These are phyloP conservation scores for Talaromyces liani DNA, from an alignment of 495 filamentous ascomycete genomes.

Conservation along the genomic window DNA sequence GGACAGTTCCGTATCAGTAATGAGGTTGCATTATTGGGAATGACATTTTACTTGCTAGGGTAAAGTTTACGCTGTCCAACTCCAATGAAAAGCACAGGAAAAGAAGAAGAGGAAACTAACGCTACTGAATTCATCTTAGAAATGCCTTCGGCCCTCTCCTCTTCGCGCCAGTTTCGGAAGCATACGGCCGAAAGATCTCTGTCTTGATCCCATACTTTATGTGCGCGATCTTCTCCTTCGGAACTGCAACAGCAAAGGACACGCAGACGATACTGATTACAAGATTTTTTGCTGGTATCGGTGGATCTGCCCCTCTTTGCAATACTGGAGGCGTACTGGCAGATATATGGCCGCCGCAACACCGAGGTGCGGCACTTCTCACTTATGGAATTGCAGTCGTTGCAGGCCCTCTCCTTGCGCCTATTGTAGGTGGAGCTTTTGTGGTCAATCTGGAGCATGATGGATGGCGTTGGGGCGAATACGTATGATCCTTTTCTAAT, in stretches of 20 bases:
- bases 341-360: conserved; percentile 40
- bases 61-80: conserved; percentile 17
- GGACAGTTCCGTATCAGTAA: conserved; percentile 34
- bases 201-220: conserved; percentile 40
- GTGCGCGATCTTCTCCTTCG: conserved; percentile 31
- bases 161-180: conserved; percentile 34
- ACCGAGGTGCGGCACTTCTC: conserved; percentile 44
- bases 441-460: conserved; percentile 26
- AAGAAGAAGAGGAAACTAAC: not conserved
- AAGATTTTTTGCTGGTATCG: conserved; percentile 51
- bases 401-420: conserved; percentile 41
- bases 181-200: conserved; percentile 30
- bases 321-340: conserved; percentile 48
- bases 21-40: conserved; percentile 51
- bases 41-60: conserved; percentile 52
- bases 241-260: conserved; percentile 43
- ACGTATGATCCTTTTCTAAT: conserved; percentile 23
- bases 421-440: conserved; percentile 40
- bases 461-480: conserved; percentile 41
- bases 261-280: conserved; percentile 50
- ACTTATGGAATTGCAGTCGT: conserved; percentile 48
- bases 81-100: conserved; percentile 1
- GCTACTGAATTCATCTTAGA: not conserved
- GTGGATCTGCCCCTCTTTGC: conserved; percentile 45
- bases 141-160: conserved; percentile 21